Conservation (phyloP, 2,329 filamentous ascomycete species). For the Onygena corvina region DNA sequence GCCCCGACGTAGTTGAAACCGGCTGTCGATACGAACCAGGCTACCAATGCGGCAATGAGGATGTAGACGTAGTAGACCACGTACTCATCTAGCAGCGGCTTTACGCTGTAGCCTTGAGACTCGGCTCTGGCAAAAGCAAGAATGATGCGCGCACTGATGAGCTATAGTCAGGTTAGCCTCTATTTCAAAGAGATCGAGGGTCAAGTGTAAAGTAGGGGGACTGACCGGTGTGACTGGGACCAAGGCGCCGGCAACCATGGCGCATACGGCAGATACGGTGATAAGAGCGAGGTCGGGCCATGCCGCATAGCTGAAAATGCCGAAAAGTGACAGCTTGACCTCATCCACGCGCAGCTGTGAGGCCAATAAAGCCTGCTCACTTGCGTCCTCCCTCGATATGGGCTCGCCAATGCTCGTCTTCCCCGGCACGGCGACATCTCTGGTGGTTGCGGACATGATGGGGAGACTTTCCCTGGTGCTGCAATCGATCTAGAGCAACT, state of each 20-base stretch:
- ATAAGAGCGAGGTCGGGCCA: not conserved
- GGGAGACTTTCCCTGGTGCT: too few species aligned
- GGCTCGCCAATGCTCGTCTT: too few species aligned
- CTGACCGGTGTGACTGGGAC: not conserved
- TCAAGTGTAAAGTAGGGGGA: not conserved
- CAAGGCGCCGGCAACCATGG: not conserved
- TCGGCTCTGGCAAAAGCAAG: not conserved
- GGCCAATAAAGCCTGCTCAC: not conserved
- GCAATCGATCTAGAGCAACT: too few species aligned
- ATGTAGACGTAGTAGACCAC: slow-evolving; percentile 62
- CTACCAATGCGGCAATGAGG: slow-evolving; percentile 57
- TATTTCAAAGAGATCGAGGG: not conserved
- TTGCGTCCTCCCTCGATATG: too few species aligned
- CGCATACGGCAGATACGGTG: not conserved
- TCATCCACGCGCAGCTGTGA: not conserved
- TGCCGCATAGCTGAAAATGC: not conserved
- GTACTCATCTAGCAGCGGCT: not conserved
- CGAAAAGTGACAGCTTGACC: not conserved
- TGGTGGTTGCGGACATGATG: too few species aligned
- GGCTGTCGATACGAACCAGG: slow-evolving; percentile 62
- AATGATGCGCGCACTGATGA: not conserved
- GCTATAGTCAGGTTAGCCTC: not conserved
- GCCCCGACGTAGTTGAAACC: slow-evolving; percentile 70
- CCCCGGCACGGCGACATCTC: too few species aligned
- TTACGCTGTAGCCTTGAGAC: not conserved